Percentiles rank a stretch among this genome's conserved stretches.
phyloP scores from a whole-genome alignment of 2,329 filamentous ascomycete species.

The Fusarium nisikadoi region DNA sequence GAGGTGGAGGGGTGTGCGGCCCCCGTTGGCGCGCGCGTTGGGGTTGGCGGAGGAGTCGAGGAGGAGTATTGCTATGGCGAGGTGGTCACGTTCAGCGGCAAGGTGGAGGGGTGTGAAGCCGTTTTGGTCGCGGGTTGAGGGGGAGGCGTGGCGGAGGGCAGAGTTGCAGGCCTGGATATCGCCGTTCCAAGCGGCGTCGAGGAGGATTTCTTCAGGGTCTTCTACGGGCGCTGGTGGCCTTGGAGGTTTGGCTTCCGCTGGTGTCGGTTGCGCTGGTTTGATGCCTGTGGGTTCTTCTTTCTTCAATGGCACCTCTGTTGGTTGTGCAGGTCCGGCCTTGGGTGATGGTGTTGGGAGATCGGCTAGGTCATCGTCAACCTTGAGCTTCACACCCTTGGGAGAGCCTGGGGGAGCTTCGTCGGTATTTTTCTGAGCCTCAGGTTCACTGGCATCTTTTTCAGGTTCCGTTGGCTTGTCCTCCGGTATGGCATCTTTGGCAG shows the following conservation, averaged over 20 bases:
- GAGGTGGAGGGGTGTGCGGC: slow-evolving; percentile 48
- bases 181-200: slow-evolving; percentile 50
- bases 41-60: slow-evolving; percentile 44
- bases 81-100: slow-evolving; percentile 47
- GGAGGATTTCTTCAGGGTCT: slow-evolving; percentile 39
- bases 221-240: background rate
- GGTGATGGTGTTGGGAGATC: background rate
- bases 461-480: background rate
- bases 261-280: background rate
- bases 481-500: accelerated
- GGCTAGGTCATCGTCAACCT: background rate
- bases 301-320: background rate
- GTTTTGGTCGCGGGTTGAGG: slow-evolving; percentile 43
- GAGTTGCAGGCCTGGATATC: slow-evolving; percentile 41
- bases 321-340: background rate
- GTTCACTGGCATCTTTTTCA: background rate
- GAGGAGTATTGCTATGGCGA: slow-evolving; percentile 49
- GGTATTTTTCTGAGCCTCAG: background rate
- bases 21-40: slow-evolving; percentile 44
- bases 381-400: background rate
- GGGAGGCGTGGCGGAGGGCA: slow-evolving; percentile 40
- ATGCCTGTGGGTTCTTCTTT: background rate
- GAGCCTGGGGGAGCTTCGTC: background rate
- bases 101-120: slow-evolving; percentile 48
- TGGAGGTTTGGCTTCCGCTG: background rate